phyloP scores from a whole-genome alignment of 306 rosid genomes.

The Hippophae rhamnoides region DNA sequence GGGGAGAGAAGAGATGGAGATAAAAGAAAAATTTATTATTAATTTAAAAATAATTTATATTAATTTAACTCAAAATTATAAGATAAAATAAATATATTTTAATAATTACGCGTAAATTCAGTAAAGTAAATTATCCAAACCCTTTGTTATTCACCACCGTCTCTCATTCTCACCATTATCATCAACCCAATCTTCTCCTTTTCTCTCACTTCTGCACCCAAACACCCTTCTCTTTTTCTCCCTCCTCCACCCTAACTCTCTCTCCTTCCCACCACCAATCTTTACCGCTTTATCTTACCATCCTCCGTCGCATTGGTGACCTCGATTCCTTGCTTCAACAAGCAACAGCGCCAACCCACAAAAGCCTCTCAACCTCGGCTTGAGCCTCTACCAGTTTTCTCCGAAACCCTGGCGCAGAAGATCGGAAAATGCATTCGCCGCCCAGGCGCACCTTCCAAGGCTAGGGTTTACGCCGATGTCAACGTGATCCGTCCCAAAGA shows the following conservation, averaged over 20 bases:
- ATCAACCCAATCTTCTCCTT: background rate
- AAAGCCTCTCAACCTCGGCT: conserved; percentile 12
- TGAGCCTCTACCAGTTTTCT: conserved; percentile 18
- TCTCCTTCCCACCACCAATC: conserved; percentile 6
- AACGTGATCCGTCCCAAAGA: conserved; percentile 91
- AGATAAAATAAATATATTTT: background rate
- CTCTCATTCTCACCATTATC: conserved; percentile 23
- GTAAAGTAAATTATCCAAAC: conserved; percentile 54
- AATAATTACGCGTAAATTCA: no score
- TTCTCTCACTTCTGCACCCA: background rate
- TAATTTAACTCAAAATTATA: background rate
- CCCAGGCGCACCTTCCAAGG: conserved; percentile 88
- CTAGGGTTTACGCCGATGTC: conserved; percentile 72
- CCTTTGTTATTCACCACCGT: conserved; percentile 45
- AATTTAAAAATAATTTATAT: background rate
- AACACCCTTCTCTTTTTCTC: background rate
- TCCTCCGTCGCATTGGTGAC: conserved; percentile 42
- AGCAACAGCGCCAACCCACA: conserved; percentile 6
- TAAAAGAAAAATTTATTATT: background rate
- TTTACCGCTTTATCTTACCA: background rate
- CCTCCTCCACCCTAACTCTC: conserved; percentile 7
- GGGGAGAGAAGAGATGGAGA: background rate
- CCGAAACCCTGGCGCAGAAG: conserved; percentile 84
- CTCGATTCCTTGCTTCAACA: conserved; percentile 22
- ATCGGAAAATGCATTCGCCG: conserved; percentile 90